A percentile compares a stretch with the other conserved stretches of the same genome.
Evolutionary conservation across 768 basidiomycete species (phyloP).

Genomic region (Psilocybe cubensis): DNA sequence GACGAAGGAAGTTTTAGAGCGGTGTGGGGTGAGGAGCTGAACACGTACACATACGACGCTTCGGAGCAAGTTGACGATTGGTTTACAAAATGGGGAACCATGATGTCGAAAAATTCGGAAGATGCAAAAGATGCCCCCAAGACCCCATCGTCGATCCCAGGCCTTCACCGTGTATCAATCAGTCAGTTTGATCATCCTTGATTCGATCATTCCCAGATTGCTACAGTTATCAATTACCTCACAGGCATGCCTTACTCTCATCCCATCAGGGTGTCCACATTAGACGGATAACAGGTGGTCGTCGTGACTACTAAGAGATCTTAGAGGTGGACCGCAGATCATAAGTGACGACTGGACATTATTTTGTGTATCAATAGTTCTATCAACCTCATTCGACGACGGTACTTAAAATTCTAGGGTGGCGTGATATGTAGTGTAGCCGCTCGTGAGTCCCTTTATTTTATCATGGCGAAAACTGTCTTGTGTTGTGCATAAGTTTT

Average conservation of each 20-base stretch:
- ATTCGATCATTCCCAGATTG: not conserved
- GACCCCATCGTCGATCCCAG: not conserved
- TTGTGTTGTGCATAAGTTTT: too few species aligned
- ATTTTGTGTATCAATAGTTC: not conserved
- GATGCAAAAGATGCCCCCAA: not conserved
- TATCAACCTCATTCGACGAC: not conserved
- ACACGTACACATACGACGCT: constrained; percentile 52
- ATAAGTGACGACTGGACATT: not conserved
- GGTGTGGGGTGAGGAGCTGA: constrained; percentile 56
- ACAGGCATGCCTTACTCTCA: not conserved
- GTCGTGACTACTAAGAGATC: not conserved
- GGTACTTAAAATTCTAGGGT: not conserved
- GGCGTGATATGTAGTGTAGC: not conserved
- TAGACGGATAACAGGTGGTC: not conserved
- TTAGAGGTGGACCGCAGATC: not conserved
- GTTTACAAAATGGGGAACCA: constrained; percentile 52
- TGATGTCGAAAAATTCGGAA: not conserved
- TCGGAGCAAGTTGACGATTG: constrained; percentile 61
- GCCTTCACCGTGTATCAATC: constrained; percentile 1
- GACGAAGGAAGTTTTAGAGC: constrained; percentile 45
- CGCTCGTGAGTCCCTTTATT: not conserved
- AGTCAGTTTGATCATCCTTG: not conserved
- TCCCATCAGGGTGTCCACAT: not conserved
- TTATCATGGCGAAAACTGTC: too few species aligned
- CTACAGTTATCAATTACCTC: not conserved